Conservation (phyloP, 306 rosid species). For the Cicer pinnatifidum region DNA sequence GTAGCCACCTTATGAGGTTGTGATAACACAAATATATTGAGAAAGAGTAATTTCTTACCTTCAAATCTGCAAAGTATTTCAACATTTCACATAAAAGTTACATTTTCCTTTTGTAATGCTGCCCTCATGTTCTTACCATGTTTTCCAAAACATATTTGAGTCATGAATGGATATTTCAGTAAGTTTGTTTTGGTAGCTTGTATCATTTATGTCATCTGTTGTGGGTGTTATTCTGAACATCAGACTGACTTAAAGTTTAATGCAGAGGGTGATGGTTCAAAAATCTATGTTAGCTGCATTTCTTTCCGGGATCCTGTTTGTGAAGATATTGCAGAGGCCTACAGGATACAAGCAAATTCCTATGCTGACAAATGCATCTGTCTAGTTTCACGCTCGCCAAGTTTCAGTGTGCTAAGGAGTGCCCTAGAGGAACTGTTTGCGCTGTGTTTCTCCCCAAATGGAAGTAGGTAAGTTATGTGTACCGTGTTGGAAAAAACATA, state of each 20-base stretch:
- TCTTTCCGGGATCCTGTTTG: constrained; percentile 94
- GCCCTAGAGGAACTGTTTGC: constrained; percentile 82
- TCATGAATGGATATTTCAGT: constrained; percentile 35
- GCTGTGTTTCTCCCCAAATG: constrained; percentile 82
- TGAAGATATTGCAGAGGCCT: constrained; percentile 92
- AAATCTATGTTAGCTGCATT: constrained; percentile 94
- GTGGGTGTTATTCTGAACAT: constrained; percentile 38
- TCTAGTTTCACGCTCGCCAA: constrained; percentile 90
- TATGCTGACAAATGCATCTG: constrained; percentile 99
- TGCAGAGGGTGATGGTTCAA: constrained; percentile 99
- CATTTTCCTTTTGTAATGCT: constrained; percentile 25
- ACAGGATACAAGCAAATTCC: constrained; percentile 81
- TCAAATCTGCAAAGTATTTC: constrained; percentile 30
- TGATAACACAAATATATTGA: constrained; percentile 21
- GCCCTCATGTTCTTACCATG: not conserved
- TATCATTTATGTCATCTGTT: constrained; percentile 22
- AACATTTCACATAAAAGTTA: constrained; percentile 16
- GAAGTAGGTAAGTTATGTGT: constrained; percentile 84
- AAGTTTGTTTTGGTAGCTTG: constrained; percentile 39
- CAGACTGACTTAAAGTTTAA: constrained; percentile 44
- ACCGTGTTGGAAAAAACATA: constrained; percentile 42
- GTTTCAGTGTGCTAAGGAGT: constrained; percentile 69
- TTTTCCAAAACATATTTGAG: constrained; percentile 16
- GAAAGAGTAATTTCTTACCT: constrained; percentile 29
- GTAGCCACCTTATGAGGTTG: constrained; percentile 27